A percentile compares a stretch with the other conserved stretches of the same genome.
These are phyloP conservation scores for Moniliophthora roreri DNA, from an alignment of 1,284 basidiomycete species.

Conservation along the genomic window DNA sequence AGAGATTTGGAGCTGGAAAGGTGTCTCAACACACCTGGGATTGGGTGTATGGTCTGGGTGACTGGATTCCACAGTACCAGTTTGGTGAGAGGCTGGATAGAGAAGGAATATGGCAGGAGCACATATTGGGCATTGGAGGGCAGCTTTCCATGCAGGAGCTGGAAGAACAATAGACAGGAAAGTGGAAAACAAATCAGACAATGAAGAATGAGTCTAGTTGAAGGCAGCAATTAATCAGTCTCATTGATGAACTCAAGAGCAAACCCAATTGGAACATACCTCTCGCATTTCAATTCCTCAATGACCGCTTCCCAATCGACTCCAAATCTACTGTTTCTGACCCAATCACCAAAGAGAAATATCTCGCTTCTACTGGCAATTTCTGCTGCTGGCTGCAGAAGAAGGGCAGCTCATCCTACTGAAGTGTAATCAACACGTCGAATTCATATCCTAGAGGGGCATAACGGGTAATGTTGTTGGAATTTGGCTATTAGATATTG, in stretches of 20 bases:
- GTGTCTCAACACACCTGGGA: background rate
- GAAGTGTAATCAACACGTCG: no score
- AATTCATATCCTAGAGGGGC: no score
- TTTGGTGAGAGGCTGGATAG: background rate
- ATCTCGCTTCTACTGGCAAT: background rate
- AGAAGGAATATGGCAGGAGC: background rate
- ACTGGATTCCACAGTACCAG: background rate
- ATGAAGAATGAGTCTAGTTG: background rate
- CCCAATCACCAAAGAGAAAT: background rate
- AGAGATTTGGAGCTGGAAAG: background rate
- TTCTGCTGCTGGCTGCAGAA: no score
- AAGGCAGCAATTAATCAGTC: background rate
- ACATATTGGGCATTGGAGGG: background rate
- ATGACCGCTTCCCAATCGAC: background rate
- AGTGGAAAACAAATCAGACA: background rate
- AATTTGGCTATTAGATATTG: no score
- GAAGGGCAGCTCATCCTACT: no score
- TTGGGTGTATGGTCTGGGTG: background rate
- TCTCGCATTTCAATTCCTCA: background rate
- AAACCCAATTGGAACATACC: background rate
- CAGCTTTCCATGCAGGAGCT: background rate
- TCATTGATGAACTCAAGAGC: background rate
- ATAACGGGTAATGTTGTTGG: no score
- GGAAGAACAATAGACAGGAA: background rate
- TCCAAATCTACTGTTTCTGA: background rate